Evolutionary conservation across 2,329 filamentous ascomycete genomes (phyloP), one percentile per base, ranked within the genome.

Genomic region (Monosporascus sp.): DNA sequence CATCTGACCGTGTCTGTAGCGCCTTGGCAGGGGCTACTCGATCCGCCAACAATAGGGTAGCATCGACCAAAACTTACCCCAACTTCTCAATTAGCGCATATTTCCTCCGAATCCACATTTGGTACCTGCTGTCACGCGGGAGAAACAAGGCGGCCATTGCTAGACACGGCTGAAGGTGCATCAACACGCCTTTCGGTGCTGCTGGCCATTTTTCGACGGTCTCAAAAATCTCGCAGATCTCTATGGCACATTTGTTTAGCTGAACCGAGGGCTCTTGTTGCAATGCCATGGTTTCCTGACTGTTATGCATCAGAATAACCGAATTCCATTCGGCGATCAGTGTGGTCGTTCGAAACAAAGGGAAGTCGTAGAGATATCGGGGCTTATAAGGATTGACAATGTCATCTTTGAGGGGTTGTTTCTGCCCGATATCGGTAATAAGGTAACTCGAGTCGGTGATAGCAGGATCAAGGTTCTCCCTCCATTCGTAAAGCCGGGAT

Each of bases 191-290:
- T 25, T 81, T 81, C 0, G 88, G 88, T 20, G 83, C 83, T 1
- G 80, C 75, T 0, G 88, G 85, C 77, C 85, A 94, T 53, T 79
- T 79, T 59, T 89, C 81, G 38, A 97, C 80, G 1, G 87, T 82
- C 69, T 95, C 90, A 54, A 91, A 91, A 54, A 93, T 78, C 62
- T 89, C 86, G 65, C 88, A 92, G 42, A 87, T 85, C 50, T 81
- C 79, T 59, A 87, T 81, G 1, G 90, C 87, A 53, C 88, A 77
- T 1, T 75, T 68, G 3, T 75, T 74, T 51, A 93, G 63, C 50
- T 88, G 83, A 14, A 76, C 60, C 41, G 73, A 73, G 2, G 77
- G 70, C 45, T 74, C 67, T 62, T 71, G 80, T 39, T 78, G 76
- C 49, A 82, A 70, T 2, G 80, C 75, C 48, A 81, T 73, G 3